Conservation (phyloP, 2,329 filamentous ascomycete species). For the Diaporthe vexans region DNA sequence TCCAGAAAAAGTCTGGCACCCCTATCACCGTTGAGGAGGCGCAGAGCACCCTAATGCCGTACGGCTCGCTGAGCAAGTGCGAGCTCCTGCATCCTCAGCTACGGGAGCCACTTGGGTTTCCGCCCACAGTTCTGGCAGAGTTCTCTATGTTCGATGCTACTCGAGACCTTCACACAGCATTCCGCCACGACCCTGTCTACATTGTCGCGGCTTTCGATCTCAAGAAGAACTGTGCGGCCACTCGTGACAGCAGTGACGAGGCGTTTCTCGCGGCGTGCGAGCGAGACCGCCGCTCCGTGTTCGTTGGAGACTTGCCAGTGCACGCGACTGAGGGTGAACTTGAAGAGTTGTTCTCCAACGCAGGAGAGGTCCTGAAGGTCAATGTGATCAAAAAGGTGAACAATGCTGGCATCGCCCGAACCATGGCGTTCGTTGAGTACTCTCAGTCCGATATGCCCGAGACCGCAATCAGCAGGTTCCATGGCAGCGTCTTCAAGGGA, state of each 20-base stretch:
- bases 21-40: constrained; percentile 60
- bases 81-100: constrained; percentile 53
- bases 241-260: constrained; percentile 47
- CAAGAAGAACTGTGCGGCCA: constrained; percentile 47
- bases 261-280: constrained; percentile 51
- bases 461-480: constrained; percentile 36
- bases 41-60: constrained; percentile 55
- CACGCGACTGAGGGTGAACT: constrained; percentile 47
- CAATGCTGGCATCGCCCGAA: constrained; percentile 36
- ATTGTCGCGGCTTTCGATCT: constrained; percentile 51
- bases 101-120: constrained; percentile 52
- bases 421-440: constrained; percentile 51
- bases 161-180: constrained; percentile 60
- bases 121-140: constrained; percentile 60
- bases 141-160: constrained; percentile 66
- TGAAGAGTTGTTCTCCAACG: constrained; percentile 43
- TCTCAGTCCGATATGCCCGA: constrained; percentile 43
- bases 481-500: constrained; percentile 36
- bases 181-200: constrained; percentile 51
- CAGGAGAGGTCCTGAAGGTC: constrained; percentile 49
- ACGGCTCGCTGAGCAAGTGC: constrained; percentile 60
- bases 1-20: constrained; percentile 57
- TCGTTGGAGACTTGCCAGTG: constrained; percentile 50
- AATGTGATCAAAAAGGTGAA: constrained; percentile 49
- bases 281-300: constrained; percentile 53